These are phyloP conservation scores for Rubroshorea leprosula DNA, from an alignment of 345 rosid genomes.

Conservation along the genomic window DNA sequence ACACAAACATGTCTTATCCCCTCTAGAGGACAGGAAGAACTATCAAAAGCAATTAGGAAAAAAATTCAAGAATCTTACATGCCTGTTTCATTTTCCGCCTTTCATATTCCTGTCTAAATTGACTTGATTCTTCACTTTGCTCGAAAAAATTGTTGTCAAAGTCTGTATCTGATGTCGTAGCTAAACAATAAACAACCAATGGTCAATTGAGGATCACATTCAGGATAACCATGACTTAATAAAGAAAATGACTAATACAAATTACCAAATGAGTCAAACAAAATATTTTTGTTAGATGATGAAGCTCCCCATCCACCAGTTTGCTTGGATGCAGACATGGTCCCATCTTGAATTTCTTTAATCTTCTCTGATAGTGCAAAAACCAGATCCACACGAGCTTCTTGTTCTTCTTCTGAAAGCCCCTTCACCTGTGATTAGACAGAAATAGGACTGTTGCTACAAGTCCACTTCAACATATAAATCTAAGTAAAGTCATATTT, in stretches of 20 bases:
- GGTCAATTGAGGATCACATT: slow-evolving; percentile 7
- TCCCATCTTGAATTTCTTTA: slow-evolving; percentile 64
- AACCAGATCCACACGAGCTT: slow-evolving; percentile 53
- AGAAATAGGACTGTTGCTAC: not conserved
- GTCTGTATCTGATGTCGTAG: slow-evolving; percentile 38
- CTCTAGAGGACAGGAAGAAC: too few species aligned
- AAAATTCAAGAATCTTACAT: slow-evolving; percentile 34
- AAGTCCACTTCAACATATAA: too few species aligned
- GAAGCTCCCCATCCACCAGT: slow-evolving; percentile 60
- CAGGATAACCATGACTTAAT: slow-evolving; percentile 5
- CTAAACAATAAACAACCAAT: not conserved
- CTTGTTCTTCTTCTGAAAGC: slow-evolving; percentile 54
- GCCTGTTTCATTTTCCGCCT: slow-evolving; percentile 78
- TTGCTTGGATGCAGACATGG: slow-evolving; percentile 25
- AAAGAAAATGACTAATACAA: slow-evolving; percentile 6
- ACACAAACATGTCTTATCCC: too few species aligned
- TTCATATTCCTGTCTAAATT: slow-evolving; percentile 72
- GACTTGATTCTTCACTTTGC: slow-evolving; percentile 58
- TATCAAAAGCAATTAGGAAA: too few species aligned
- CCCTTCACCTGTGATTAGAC: slow-evolving; percentile 60
- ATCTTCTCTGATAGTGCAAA: slow-evolving; percentile 58
- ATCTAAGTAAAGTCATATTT: too few species aligned
- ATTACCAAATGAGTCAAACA: slow-evolving; percentile 62
- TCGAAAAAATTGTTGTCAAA: slow-evolving; percentile 45
- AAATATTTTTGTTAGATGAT: slow-evolving; percentile 50